Evolutionary conservation across 768 basidiomycete genomes (phyloP), one percentile per base, ranked within the genome.

Genomic region (Hericium alpestre): DNA sequence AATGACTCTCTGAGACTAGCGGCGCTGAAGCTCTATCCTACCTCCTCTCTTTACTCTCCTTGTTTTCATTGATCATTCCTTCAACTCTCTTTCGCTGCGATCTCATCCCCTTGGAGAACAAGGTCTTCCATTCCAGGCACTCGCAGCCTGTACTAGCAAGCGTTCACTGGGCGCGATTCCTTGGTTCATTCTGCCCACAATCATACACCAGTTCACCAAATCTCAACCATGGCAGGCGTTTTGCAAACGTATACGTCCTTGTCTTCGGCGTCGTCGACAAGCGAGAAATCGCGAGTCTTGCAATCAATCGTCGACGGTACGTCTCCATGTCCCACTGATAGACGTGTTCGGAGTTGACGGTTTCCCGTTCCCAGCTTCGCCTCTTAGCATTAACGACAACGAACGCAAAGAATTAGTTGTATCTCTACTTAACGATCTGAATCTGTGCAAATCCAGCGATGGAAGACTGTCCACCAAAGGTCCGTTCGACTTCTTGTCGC

Each of bases 401-500:
- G 70, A 78, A 57, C 80, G 85, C 54, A 69, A 73, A 41, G 69
- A 77, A n/a, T 73, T 89, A 51, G 74, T 88, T 32, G 78, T 79
- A 58, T 63, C 69, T 10, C 72, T 90, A 37, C 66, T 90, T 18
- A 72, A 77, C 53, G 88, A 90, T 70, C 72, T 54, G 57, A 37
- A 60, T 66, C 43, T 57, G 67, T 49, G 68, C 64, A 55, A 66
- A 60, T 73, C 73, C 40, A 20, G 49, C 16, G 16, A 75, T 64
- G 67, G 74, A 58, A 78, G 76, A 56, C 71, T 90, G 54, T 69
- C 78, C 10, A 62, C 74, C 27, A 79, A 82, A 70, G 82, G 87
- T 87, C 57, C 54, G 75, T 61, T 41, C 32, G 59, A 39, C n/a
- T 59, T 46, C 52, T 27, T 43, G 23, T 27, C 47, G 23, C 54